These are phyloP conservation scores for Colletotrichum sp. DNA, from an alignment of 2,329 filamentous ascomycete genomes.

Conservation along the genomic window DNA sequence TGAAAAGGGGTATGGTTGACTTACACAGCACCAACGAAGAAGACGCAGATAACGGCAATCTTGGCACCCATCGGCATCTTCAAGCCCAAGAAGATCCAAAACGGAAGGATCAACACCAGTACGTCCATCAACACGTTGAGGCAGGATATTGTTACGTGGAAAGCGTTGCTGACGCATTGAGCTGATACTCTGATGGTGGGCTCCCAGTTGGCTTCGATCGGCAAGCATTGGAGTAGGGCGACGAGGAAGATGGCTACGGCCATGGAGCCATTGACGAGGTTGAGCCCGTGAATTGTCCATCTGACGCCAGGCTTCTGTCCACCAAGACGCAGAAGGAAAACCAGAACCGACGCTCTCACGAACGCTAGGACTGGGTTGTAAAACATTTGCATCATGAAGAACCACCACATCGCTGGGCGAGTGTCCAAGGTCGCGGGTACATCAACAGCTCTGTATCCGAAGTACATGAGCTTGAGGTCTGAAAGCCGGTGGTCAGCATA, in stretches of 20 bases:
- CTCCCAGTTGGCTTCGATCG: slow-evolving; percentile 34
- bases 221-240: slow-evolving; percentile 39
- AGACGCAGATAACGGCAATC: slow-evolving; percentile 43
- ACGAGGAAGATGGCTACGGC: slow-evolving; percentile 36
- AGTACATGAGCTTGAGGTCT: slow-evolving; percentile 34
- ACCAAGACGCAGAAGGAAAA: slow-evolving; percentile 50
- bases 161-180: background rate
- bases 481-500: background rate
- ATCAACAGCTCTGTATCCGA: slow-evolving; percentile 27
- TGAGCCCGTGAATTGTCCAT: slow-evolving; percentile 31
- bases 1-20: slow-evolving; percentile 15
- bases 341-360: slow-evolving; percentile 48
- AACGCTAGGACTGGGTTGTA: slow-evolving; percentile 52
- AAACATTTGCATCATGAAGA: slow-evolving; percentile 42
- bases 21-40: slow-evolving; percentile 41
- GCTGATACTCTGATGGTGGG: slow-evolving; percentile 20
- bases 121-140: slow-evolving; percentile 40
- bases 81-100: slow-evolving; percentile 44
- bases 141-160: background rate
- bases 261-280: slow-evolving; percentile 34
- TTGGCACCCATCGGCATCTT: slow-evolving; percentile 43
- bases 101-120: slow-evolving; percentile 39
- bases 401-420: slow-evolving; percentile 26
- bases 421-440: slow-evolving; percentile 7
- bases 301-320: slow-evolving; percentile 38